A percentile compares a stretch with the other conserved stretches of the same genome.
phyloP scores from a whole-genome alignment of 768 basidiomycete species.

The Cantharellus anzutake region DNA sequence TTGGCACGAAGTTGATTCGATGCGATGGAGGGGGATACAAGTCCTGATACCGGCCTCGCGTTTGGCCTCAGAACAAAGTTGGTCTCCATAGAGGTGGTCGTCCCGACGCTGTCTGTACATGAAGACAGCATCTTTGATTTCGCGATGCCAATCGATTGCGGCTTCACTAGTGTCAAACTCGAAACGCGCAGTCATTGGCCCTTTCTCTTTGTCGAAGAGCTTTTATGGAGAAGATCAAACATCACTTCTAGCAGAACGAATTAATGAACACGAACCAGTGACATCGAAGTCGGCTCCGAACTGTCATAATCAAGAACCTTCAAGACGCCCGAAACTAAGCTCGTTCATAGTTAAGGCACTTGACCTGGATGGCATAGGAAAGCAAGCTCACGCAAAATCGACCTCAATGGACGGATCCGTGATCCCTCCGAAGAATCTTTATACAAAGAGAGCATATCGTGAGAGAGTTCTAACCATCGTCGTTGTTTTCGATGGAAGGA shows the following conservation, averaged over 20 bases:
- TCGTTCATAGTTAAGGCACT: too few species aligned
- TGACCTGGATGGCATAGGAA: not conserved
- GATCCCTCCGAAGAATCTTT: constrained; percentile 35
- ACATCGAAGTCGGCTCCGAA: too few species aligned
- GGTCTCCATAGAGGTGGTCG: constrained; percentile 10
- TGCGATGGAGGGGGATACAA: constrained; percentile 26
- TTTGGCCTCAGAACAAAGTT: constrained; percentile 10
- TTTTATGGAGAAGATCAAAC: too few species aligned
- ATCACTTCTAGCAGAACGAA: too few species aligned
- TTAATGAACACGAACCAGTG: too few species aligned
- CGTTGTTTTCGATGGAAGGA: constrained; percentile 28
- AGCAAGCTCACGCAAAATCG: constrained; percentile 27
- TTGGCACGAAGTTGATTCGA: constrained; percentile 13
- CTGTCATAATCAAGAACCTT: too few species aligned
- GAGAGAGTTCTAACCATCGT: constrained; percentile 42
- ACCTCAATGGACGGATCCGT: constrained; percentile 31
- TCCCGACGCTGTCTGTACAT: constrained; percentile 25
- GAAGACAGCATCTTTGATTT: constrained; percentile 22
- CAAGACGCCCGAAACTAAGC: too few species aligned
- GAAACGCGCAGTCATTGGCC: constrained; percentile 16
- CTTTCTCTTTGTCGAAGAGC: constrained; percentile 10
- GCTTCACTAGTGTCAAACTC: constrained; percentile 44
- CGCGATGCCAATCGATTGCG: constrained; percentile 29
- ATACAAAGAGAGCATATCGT: constrained; percentile 41
- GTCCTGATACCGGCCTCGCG: constrained; percentile 26